A percentile compares a stretch with the other conserved stretches of the same genome.
These are phyloP conservation scores for Lecanicillium sp. DNA, from an alignment of 2,329 filamentous ascomycete genomes.

Conservation along the genomic window DNA sequence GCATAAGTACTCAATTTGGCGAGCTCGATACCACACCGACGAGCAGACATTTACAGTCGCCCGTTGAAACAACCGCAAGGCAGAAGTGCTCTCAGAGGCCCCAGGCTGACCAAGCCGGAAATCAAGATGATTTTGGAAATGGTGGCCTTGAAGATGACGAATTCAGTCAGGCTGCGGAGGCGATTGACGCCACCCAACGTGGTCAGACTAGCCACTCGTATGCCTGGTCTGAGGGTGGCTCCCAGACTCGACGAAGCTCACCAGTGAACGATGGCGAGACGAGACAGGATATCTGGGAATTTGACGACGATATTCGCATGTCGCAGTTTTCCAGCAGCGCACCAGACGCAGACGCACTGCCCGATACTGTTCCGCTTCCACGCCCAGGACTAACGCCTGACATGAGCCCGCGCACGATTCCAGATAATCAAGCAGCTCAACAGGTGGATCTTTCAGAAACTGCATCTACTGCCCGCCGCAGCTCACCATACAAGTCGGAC, in stretches of 20 bases:
- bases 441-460: constrained; percentile 9
- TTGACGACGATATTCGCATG: constrained; percentile 13
- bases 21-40: constrained; percentile 27
- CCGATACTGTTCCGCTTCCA: constrained; percentile 23
- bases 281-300: constrained; percentile 13
- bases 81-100: neutral
- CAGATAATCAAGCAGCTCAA: neutral
- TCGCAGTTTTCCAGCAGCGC: constrained; percentile 20
- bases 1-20: constrained; percentile 14
- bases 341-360: constrained; percentile 16
- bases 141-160: constrained; percentile 1
- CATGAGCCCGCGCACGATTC: constrained; percentile 6
- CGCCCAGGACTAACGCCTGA: neutral
- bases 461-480: constrained; percentile 10
- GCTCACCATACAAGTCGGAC: constrained; percentile 6
- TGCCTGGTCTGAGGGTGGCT: constrained; percentile 13
- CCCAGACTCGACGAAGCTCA: constrained; percentile 21
- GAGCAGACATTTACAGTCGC: constrained; percentile 15
- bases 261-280: constrained; percentile 13
- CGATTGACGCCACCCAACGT: constrained; percentile 12
- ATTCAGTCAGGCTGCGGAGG: constrained; percentile 1
- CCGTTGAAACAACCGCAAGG: neutral
- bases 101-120: neutral
- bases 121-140: neutral
- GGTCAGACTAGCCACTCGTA: constrained; percentile 14